Evolutionary conservation across 352 stramenopile genomes (phyloP).

Genomic region (Elongisporangium anandrum): DNA sequence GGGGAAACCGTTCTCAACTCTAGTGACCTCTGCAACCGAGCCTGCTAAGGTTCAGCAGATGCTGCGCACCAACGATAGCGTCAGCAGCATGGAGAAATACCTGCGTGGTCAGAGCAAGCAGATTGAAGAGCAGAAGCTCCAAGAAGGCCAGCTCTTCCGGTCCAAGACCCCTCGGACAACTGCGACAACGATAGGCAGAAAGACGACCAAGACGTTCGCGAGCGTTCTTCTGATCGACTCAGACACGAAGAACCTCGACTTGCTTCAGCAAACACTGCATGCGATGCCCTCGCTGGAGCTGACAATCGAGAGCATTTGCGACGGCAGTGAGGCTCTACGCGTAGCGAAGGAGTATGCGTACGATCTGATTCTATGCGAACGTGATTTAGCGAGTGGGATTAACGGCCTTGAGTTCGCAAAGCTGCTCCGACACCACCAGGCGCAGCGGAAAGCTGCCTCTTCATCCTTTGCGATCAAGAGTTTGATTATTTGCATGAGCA

Average conservation of each 20-base stretch:
- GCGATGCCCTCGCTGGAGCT: conserved; percentile 16
- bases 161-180: neutral
- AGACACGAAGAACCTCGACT: conserved; percentile 23
- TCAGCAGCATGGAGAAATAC: conserved; percentile 56
- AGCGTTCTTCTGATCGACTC: conserved; percentile 35
- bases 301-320: conserved; percentile 58
- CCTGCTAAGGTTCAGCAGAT: conserved; percentile 8
- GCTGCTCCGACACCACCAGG: conserved; percentile 74
- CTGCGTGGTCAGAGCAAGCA: conserved; percentile 51
- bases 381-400: conserved; percentile 44
- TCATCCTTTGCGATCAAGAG: neutral
- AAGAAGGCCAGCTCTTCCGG: conserved; percentile 41
- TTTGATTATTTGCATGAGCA: conserved; percentile 74
- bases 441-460: conserved; percentile 16
- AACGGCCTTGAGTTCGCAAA: conserved; percentile 76
- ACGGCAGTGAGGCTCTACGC: conserved; percentile 45
- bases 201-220: neutral
- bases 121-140: conserved; percentile 26
- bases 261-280: conserved; percentile 27
- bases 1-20: neutral
- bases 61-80: conserved; percentile 16
- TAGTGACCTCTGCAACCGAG: neutral
- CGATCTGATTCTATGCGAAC: conserved; percentile 84
- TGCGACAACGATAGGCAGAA: conserved; percentile 1
- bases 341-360: conserved; percentile 49